Evolutionary conservation across 208 protist species (phyloP).

Genomic region (Acanthamoeba castellanii): DNA sequence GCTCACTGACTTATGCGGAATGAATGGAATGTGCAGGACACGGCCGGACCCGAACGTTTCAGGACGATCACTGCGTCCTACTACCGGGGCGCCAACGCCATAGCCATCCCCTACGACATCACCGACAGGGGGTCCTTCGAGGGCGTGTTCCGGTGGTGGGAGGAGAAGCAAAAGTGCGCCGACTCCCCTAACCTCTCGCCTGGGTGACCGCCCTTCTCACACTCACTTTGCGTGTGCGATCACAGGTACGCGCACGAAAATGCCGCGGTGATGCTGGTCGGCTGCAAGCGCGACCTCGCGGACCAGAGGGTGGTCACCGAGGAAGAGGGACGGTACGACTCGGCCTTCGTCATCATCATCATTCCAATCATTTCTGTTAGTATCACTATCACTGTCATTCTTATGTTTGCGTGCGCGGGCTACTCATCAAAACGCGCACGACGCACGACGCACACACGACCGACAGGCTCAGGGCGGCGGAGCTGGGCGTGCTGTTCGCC

Average conservation of each 20-base stretch:
- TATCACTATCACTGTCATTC: not conserved
- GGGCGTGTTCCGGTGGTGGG: not conserved
- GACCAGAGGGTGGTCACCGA: not conserved
- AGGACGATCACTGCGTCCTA: conserved; percentile 56
- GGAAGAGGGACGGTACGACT: not conserved
- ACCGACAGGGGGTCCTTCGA: conserved; percentile 55
- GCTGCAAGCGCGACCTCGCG: not conserved
- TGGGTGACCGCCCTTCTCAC: not conserved
- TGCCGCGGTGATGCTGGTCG: not conserved
- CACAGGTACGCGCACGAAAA: not conserved
- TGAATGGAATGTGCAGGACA: conserved; percentile 53
- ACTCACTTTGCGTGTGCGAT: too few species aligned
- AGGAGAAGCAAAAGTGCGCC: not conserved
- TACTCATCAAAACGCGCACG: not conserved
- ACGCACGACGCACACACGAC: not conserved
- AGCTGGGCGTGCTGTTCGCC: not conserved
- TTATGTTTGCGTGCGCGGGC: not conserved
- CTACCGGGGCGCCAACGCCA: conserved; percentile 55
- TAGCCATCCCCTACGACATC: conserved; percentile 60
- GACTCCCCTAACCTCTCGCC: not conserved
- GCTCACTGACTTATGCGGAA: too few species aligned
- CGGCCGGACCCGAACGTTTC: conserved; percentile 75
- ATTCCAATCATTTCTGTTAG: not conserved
- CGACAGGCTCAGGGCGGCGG: not conserved
- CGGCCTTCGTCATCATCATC: too few species aligned